Evolutionary conservation across 192 early-diverging fungal species (phyloP).

Genomic region (Pecoramyces ruminantium): DNA sequence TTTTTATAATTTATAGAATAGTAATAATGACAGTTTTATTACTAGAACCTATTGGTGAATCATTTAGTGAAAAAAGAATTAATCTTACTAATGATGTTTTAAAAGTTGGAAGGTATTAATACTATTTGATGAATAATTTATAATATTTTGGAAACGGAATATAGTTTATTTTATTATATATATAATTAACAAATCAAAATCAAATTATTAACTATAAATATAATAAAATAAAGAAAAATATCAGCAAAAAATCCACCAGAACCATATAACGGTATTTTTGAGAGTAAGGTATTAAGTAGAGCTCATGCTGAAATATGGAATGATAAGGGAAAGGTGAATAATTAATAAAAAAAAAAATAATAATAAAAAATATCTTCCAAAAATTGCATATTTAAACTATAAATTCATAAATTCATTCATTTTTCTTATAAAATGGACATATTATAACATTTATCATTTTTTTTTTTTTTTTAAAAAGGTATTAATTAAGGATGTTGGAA

Average conservation of each 20-base stretch:
- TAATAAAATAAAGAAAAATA: conserved; percentile 23
- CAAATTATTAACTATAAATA: background rate
- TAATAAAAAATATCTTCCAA: too few species aligned
- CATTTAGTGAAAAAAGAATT: background rate
- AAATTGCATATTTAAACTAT: too few species aligned
- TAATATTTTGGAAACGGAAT: too few species aligned
- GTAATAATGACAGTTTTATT: background rate
- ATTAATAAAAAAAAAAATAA: background rate
- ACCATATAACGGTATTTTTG: conserved; percentile 58
- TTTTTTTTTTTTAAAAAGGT: too few species aligned
- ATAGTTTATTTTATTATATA: too few species aligned
- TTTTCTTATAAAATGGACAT: too few species aligned
- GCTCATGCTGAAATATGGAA: conserved; percentile 58
- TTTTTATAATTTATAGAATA: background rate
- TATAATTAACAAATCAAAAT: too few species aligned
- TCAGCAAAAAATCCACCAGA: conserved; percentile 38
- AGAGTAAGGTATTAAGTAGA: conserved; percentile 63
- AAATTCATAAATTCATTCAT: too few species aligned
- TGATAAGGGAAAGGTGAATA: conserved; percentile 35
- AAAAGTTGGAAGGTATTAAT: background rate
- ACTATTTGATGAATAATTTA: too few species aligned
- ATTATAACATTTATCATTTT: too few species aligned
- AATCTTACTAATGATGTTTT: background rate
- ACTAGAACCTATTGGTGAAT: background rate
- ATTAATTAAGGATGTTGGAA: conserved; percentile 54